Evolutionary conservation across 2,329 filamentous ascomycete species (phyloP).

Genomic region (Pseudogymnoascus sp.): DNA sequence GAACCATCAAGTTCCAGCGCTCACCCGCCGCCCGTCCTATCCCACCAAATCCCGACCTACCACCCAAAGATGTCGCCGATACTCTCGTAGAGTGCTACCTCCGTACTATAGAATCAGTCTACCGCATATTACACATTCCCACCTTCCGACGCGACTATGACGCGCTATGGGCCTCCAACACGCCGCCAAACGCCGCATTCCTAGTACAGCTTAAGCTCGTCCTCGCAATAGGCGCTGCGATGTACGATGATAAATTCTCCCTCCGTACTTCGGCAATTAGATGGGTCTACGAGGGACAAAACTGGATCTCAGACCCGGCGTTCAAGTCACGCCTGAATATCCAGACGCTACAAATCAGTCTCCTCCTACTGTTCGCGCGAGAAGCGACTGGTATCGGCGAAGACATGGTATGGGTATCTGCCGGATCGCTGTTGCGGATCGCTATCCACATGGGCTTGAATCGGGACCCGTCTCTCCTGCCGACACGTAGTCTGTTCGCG

Average conservation of each 20-base stretch:
- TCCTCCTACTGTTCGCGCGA: slow-evolving; percentile 39
- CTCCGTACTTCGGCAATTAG: slow-evolving; percentile 42
- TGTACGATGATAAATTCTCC: slow-evolving; percentile 44
- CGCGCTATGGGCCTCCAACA: slow-evolving; percentile 37
- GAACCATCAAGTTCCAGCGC: slow-evolving; percentile 43
- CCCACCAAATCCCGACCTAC: slow-evolving; percentile 37
- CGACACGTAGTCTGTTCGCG: slow-evolving; percentile 29
- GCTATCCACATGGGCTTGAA: slow-evolving; percentile 47
- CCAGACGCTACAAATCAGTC: slow-evolving; percentile 42
- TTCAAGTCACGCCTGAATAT: slow-evolving; percentile 46
- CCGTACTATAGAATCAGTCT: slow-evolving; percentile 39
- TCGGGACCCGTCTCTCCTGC: slow-evolving; percentile 38
- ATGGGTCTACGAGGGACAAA: slow-evolving; percentile 52
- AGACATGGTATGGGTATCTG: slow-evolving; percentile 42
- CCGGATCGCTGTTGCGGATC: slow-evolving; percentile 37
- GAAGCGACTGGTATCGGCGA: slow-evolving; percentile 34
- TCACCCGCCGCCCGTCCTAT: slow-evolving; percentile 40
- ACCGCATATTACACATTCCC: slow-evolving; percentile 46
- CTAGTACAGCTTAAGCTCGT: slow-evolving; percentile 52
- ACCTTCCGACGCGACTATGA: slow-evolving; percentile 44
- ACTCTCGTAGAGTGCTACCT: slow-evolving; percentile 44
- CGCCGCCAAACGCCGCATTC: slow-evolving; percentile 36
- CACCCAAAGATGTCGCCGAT: slow-evolving; percentile 39
- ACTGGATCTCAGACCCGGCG: slow-evolving; percentile 46
- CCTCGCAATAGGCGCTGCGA: slow-evolving; percentile 47